Conservation (phyloP, 2,329 filamentous ascomycete genomes). For the Endoconidiophora polonica region DNA sequence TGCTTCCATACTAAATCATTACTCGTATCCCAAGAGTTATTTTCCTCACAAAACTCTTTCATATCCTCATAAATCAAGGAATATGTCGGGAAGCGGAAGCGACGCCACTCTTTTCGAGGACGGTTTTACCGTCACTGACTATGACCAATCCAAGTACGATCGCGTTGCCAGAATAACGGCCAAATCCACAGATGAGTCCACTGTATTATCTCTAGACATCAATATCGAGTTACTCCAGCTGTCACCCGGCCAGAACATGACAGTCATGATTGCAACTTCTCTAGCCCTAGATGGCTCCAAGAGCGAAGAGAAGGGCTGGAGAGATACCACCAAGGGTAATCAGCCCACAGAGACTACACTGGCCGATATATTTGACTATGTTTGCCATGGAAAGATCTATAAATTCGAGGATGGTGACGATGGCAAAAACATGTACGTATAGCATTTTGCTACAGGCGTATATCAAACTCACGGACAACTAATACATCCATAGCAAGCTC, state of each 20-base stretch:
- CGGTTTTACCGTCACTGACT: slow-evolving; percentile 62
- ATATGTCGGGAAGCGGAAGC: slow-evolving; percentile 42
- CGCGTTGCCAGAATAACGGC: slow-evolving; percentile 75
- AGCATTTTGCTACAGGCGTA: not conserved
- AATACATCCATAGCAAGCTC: slow-evolving; percentile 48
- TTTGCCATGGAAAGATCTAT: slow-evolving; percentile 79
- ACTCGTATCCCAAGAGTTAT: not conserved
- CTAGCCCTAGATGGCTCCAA: slow-evolving; percentile 74
- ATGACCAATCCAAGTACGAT: slow-evolving; percentile 85
- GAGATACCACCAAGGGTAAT: slow-evolving; percentile 45
- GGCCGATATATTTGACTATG: slow-evolving; percentile 74
- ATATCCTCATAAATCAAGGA: not conserved
- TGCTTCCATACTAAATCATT: not conserved
- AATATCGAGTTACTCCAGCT: slow-evolving; percentile 58
- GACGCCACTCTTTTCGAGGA: slow-evolving; percentile 92
- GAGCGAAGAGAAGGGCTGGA: slow-evolving; percentile 65
- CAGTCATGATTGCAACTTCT: slow-evolving; percentile 69
- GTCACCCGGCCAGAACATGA: slow-evolving; percentile 53
- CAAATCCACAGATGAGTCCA: slow-evolving; percentile 56
- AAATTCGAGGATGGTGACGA: slow-evolving; percentile 67
- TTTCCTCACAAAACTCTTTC: not conserved
- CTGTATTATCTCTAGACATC: slow-evolving; percentile 73
- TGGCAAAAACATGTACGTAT: slow-evolving; percentile 67
- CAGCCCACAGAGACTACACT: slow-evolving; percentile 39
- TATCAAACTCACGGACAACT: slow-evolving; percentile 1